A percentile compares a stretch with the other conserved stretches of the same genome.
Evolutionary conservation across 306 rosid species (phyloP).

Genomic region (Spatholobus suberectus): DNA sequence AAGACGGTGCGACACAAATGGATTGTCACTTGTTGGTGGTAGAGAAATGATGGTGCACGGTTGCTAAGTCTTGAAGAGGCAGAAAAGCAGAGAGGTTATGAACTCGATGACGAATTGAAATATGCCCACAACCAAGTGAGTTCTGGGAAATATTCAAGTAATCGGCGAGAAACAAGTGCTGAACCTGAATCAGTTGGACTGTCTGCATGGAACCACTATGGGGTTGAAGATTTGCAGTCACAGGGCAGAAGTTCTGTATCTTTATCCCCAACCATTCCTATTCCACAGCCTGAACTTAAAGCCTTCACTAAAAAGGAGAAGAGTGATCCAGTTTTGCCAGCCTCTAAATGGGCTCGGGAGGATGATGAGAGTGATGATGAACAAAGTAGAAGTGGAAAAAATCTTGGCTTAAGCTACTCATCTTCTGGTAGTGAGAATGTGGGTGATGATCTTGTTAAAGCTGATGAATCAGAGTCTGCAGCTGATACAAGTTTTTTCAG

Average conservation of each 20-base stretch:
- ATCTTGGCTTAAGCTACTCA: conserved; percentile 87
- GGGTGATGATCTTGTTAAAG: conserved; percentile 68
- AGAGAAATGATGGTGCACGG: conserved; percentile 96
- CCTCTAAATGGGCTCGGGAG: conserved; percentile 99
- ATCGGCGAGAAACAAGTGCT: conserved; percentile 60
- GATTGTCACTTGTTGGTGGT: conserved; percentile 97
- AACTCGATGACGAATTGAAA: conserved; percentile 87
- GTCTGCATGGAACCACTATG: conserved; percentile 76
- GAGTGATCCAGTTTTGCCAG: conserved; percentile 81
- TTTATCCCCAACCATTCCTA: conserved; percentile 63
- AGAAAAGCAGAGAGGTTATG: conserved; percentile 88
- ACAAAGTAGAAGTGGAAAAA: conserved; percentile 65
- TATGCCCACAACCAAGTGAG: conserved; percentile 67
- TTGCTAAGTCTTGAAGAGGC: conserved; percentile 97
- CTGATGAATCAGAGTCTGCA: conserved; percentile 78
- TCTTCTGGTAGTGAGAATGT: conserved; percentile 98
- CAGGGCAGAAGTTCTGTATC: conserved; percentile 64
- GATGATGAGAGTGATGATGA: conserved; percentile 97
- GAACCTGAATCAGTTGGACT: conserved; percentile 71
- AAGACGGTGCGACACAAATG: conserved; percentile 97
- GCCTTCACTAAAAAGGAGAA: conserved; percentile 76
- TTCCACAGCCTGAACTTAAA: conserved; percentile 80
- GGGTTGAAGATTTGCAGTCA: conserved; percentile 58
- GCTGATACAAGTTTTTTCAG: conserved; percentile 64
- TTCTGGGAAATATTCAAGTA: conserved; percentile 71